phyloP scores from a whole-genome alignment of 1,139 yeast genomes.

The Candida frijolesensis region DNA sequence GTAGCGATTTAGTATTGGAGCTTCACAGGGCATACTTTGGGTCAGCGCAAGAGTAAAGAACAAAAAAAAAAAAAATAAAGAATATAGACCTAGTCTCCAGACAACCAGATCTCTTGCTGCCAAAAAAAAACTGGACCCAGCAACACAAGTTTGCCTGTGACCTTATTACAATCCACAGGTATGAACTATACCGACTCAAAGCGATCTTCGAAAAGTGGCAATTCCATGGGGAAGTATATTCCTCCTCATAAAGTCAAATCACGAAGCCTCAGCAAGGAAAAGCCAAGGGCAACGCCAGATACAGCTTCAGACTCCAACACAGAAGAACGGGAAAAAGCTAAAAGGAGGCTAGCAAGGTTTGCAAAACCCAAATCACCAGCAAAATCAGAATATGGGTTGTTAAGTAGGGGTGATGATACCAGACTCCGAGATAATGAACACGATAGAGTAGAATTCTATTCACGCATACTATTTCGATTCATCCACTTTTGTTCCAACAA shows the following conservation, averaged over 20 bases:
- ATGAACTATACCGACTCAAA: conserved; percentile 2
- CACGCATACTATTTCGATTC: conserved; percentile 34
- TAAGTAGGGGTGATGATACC: conserved; percentile 62
- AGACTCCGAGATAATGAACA: conserved; percentile 45
- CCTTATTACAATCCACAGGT: not conserved
- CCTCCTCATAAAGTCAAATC: conserved; percentile 11
- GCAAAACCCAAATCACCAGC: conserved; percentile 10
- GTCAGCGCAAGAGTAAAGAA: not conserved
- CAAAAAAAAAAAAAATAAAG: not conserved
- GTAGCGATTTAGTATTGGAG: too few relatives aligned
- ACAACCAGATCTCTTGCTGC: not conserved
- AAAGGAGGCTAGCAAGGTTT: conserved; percentile 22
- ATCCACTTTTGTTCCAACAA: conserved; percentile 28
- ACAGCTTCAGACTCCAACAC: not conserved
- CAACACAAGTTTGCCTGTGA: not conserved
- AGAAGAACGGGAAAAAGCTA: conserved; percentile 16
- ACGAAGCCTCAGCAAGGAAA: not conserved
- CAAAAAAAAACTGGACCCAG: not conserved
- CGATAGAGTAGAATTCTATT: conserved; percentile 43
- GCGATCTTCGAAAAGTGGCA: conserved; percentile 1
- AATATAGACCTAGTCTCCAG: not conserved
- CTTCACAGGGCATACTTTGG: not conserved
- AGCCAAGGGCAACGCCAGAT: conserved; percentile 2
- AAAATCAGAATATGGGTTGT: conserved; percentile 42
- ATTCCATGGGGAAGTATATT: conserved; percentile 5